Base-by-base conservation (phyloP, 2,329 filamentous ascomycete genomes). In the Beauveria medogensis region DNA sequence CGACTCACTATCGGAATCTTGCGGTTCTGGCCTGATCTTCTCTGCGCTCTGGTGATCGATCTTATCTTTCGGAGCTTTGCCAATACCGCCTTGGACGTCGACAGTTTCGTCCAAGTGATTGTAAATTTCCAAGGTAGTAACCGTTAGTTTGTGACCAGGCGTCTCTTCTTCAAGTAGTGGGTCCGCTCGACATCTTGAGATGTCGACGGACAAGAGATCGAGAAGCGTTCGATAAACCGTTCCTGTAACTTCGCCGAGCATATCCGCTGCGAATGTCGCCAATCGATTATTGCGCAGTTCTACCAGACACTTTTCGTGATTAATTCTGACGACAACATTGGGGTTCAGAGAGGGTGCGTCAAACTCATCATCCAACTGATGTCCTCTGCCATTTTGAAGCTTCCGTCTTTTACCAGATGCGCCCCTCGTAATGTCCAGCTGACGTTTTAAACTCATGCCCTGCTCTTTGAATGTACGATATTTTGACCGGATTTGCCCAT, bases 261-360 rank as follows among this genome's bases (percentile, higher is more conserved):
- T 80, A 58, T 89, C 84, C 56, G 86, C 81, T 1, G 86, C 91
- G 61, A 92, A 83, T n/a, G 85, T 80, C 57, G 88, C 84, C 3
- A 97, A 84, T 22, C 86, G 84, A 65, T 87, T 82, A 67, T 91
- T 96, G 61, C 93, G 90, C 64, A 96, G 79, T 55, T 90, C 86
- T 10, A 97, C 90, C 7, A 88, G 79, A 62, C 91, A 90, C 72
- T 93, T 95, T 60, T 92, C 88, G 68, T 91, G 88, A 70, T 96
- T 97, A 59, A 97, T 79, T 30, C 88, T 85, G 54, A 97, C 78
- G 41, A 92, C 81, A 65, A 92, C 78, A 62, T 89, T 83, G 55
- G 85, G 82, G 66, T 85, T 82, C 47, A 85, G 74, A 18, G 75
- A 75, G 26, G 76, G 73, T 60, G 81, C 77, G 22, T 77, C 71